These are phyloP conservation scores for Colletotrichum sp. DNA, from an alignment of 2,329 filamentous ascomycete species.

Conservation along the genomic window DNA sequence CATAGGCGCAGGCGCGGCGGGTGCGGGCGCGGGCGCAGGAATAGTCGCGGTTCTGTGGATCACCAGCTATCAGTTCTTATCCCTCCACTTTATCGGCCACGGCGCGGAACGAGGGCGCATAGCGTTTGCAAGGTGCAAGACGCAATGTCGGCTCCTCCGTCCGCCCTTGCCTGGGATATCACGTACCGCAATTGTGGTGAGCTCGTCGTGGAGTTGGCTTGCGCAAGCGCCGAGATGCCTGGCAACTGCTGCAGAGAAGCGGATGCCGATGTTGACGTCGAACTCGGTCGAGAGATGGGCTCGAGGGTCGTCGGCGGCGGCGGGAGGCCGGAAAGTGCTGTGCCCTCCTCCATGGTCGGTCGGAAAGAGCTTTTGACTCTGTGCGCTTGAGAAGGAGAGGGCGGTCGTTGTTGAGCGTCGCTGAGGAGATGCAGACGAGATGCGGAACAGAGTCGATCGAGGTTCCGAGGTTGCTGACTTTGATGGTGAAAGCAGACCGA, in stretches of 20 bases:
- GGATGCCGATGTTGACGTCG: constrained; percentile 45
- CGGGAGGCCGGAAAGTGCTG: constrained; percentile 10
- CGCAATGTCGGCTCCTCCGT: background rate
- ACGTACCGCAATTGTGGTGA: constrained; percentile 55
- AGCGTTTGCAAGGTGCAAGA: background rate
- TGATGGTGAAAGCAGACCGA: background rate
- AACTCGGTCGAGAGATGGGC: constrained; percentile 54
- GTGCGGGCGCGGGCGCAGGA: constrained; percentile 9
- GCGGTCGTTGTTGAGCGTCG: background rate
- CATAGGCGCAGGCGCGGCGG: constrained; percentile 9
- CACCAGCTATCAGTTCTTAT: constrained; percentile 4
- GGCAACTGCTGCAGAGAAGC: constrained; percentile 50
- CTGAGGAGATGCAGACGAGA: background rate
- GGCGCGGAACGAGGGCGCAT: background rate
- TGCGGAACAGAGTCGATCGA: background rate
- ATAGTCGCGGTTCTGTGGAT: constrained; percentile 15
- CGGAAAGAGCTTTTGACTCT: background rate
- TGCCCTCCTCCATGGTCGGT: constrained; percentile 52
- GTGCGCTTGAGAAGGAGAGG: background rate
- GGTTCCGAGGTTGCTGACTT: background rate
- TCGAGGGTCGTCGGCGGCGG: constrained; percentile 36
- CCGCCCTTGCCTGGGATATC: background rate
- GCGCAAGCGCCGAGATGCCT: constrained; percentile 49
- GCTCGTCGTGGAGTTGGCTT: constrained; percentile 41
- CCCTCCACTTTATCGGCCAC: background rate